phyloP scores from a whole-genome alignment of 306 rosid genomes.

The Fagus sylvatica region DNA sequence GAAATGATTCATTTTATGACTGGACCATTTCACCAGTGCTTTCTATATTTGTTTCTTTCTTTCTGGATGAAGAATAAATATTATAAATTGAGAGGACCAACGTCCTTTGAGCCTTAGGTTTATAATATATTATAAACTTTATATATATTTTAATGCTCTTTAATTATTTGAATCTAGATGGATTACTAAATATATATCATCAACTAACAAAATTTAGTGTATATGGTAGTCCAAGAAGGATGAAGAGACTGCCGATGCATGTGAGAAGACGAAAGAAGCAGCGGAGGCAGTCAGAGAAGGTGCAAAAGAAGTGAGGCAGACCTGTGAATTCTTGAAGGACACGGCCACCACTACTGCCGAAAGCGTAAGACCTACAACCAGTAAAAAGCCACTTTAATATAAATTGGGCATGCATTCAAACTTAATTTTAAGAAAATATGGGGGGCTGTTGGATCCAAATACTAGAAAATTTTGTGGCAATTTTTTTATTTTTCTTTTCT shows the following conservation, averaged over 20 bases:
- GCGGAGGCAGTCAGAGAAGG: constrained; percentile 48
- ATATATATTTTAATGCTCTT: background rate
- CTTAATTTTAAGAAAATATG: too few relatives aligned
- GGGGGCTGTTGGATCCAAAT: too few relatives aligned
- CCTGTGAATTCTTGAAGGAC: constrained; percentile 54
- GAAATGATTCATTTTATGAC: too few relatives aligned
- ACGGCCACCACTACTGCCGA: constrained; percentile 37
- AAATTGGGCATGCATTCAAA: background rate
- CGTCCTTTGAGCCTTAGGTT: too few relatives aligned
- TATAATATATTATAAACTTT: too few relatives aligned
- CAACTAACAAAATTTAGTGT: background rate
- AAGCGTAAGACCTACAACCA: constrained; percentile 25
- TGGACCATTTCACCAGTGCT: too few relatives aligned
- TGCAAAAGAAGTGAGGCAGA: constrained; percentile 55
- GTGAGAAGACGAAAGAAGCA: constrained; percentile 47
- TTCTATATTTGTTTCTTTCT: too few relatives aligned
- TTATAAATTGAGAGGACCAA: too few relatives aligned
- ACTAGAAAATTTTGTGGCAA: too few relatives aligned
- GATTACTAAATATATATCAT: background rate
- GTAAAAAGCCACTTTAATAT: background rate
- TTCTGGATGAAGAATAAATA: too few relatives aligned
- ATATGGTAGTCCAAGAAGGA: constrained; percentile 27
- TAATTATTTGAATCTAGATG: background rate
- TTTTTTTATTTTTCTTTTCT: too few relatives aligned
- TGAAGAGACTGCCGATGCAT: constrained; percentile 32